These are phyloP conservation scores for Fusarium mexicanum DNA, from an alignment of 2,329 filamentous ascomycete species.

Conservation along the genomic window DNA sequence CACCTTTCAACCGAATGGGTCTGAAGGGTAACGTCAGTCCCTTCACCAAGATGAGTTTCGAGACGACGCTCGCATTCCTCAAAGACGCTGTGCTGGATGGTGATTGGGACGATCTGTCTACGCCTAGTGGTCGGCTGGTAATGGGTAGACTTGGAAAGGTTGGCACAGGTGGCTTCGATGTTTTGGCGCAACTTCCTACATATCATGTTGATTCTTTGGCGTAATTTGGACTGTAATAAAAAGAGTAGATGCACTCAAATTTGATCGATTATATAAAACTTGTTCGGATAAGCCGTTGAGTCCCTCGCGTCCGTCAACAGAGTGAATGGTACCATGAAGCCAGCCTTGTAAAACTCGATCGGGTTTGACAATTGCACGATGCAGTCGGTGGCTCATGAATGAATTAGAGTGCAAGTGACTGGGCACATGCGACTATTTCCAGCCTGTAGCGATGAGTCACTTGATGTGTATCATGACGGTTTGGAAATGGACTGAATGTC, in stretches of 20 bases:
- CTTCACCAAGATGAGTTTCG: slow-evolving; percentile 99
- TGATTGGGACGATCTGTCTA: slow-evolving; percentile 88
- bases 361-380: not conserved
- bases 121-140: slow-evolving; percentile 88
- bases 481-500: not conserved
- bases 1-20: slow-evolving; percentile 91
- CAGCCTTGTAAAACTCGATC: not conserved
- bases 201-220: slow-evolving; percentile 53
- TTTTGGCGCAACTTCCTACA: slow-evolving; percentile 72
- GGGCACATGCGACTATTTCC: not conserved
- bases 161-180: slow-evolving; percentile 92
- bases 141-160: slow-evolving; percentile 83
- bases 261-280: slow-evolving; percentile 15
- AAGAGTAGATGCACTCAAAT: slow-evolving; percentile 34
- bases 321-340: not conserved
- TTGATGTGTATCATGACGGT: not conserved
- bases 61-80: slow-evolving; percentile 94
- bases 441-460: not conserved
- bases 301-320: not conserved
- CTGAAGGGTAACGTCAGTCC: slow-evolving; percentile 86
- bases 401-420: not conserved
- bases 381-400: not conserved
- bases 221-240: slow-evolving; percentile 38
- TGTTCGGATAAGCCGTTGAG: not conserved
- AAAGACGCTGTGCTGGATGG: slow-evolving; percentile 91